Evolutionary conservation across 1,284 basidiomycete species (phyloP), one percentile per base, ranked within the genome.

Genomic region (Puccinia coronata): DNA sequence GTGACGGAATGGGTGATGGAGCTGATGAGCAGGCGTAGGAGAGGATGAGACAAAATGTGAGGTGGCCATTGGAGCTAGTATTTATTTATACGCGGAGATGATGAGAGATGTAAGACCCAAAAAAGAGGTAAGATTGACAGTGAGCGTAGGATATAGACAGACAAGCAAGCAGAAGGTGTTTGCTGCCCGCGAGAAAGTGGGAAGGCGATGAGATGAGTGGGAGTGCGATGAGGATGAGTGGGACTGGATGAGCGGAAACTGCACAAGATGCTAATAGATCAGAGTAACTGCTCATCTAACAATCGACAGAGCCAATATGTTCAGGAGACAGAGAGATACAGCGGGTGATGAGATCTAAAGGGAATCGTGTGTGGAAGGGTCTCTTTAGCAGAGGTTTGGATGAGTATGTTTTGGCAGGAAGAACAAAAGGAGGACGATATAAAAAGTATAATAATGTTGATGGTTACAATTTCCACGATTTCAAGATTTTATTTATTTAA

Each of bases 11-110:
- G 77, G 36, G 14, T 71, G 77, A 55, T 59, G 51, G 25, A 74
- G 28, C 25, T 69, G 63, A 20, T 79, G 77, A 47, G 63, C 63
- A 57, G 77, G 65, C 12, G 77, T 71, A 39, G 77, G 77, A 57
- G 77, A 79, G 20, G 77, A 71, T 25, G 77, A 79, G 31, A 79
- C 65, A 55, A 79, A 53, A 57, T 79, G 77, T 31, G 77, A 70
- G 47, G 67, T 57, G 9, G 77, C 77, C 77, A 79, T 79, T 47
- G 41, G 41, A 67, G 6, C 36, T 25, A n/a, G 6, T 9, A 25
- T 57, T 57, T 43, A 12, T 41, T n/a, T 34, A 16, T 25, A 34
- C 28, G 25, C n/a, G 36, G 43, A 14, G n/a, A 47, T 20, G 55
- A 43, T 43, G 51, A 2, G 31, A 16, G 31, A 36, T 36, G 61